Evolutionary conservation across 805 yeast species (phyloP), one percentile per base, ranked within the genome.

Genomic region (Saccharomycopsis microspora): DNA sequence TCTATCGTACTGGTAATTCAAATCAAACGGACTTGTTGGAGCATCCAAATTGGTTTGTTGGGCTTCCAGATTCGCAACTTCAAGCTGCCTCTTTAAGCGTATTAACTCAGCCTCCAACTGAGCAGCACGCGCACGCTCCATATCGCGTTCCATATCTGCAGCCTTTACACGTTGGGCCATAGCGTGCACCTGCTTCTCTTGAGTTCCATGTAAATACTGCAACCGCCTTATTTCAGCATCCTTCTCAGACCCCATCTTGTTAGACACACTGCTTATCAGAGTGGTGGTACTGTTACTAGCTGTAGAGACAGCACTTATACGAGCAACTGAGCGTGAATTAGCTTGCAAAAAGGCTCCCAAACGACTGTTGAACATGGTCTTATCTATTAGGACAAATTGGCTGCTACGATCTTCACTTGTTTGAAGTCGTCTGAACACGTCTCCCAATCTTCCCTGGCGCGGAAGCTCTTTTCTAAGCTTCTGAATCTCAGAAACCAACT

Each of bases 171-270:
- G 37, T 3, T 47, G 32, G 9, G 35, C 33, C 3, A 47, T 8
- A 28, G 43, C 32, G 19, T 43, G 50, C 29, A 41, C 4, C 32
- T 47, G 50, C 5, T 46, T 28, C 7, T 49, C 53, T 11, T 42
- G 37, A 7, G 40, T 33, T 5, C 43, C 34, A n/a, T 40, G 5
- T 19, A 43, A 19, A 11, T 49, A 50, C 35, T 46, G 53, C 30
- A 49, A 40, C 35, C 45, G 42, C 9, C 30, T 43, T 27, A 49
- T 49, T 35, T 49, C 53, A 9, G 53, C 44, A 30, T 49, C 53
- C 40, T 45, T 49, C 28, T 49, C 53, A 5, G 47, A 33, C 3
- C 46, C 35, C 8, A 46, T 37, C 34, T 49, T 46, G 30, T 19
- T 19, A 19, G 19, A 19, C 19, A 19, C 19, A 19, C 40, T 46